phyloP scores from a whole-genome alignment of 2,329 filamentous ascomycete genomes.

The Ascochyta clinopodiicola region DNA sequence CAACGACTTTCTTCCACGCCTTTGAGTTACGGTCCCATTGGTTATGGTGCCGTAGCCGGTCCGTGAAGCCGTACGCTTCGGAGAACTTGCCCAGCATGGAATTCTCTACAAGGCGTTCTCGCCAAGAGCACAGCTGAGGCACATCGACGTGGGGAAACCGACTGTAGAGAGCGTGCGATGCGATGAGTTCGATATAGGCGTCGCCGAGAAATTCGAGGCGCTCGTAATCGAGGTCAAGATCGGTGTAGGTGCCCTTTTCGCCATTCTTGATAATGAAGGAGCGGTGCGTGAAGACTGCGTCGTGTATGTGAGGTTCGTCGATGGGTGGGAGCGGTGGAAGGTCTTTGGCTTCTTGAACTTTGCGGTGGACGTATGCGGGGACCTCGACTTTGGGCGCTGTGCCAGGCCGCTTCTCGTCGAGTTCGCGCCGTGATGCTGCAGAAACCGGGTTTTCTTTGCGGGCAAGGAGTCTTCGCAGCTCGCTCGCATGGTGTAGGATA shows the following conservation, averaged over 20 bases:
- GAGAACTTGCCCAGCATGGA: conserved; percentile 75
- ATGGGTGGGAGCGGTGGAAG: conserved; percentile 69
- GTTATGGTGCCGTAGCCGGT: conserved; percentile 62
- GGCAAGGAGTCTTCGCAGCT: conserved; percentile 36
- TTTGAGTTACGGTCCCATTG: conserved; percentile 38
- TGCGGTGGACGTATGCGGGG: conserved; percentile 37
- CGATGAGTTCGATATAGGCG: conserved; percentile 79
- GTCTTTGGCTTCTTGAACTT: conserved; percentile 38
- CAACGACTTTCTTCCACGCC: conserved; percentile 71
- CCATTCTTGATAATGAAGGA: conserved; percentile 32
- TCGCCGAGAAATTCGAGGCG: conserved; percentile 89
- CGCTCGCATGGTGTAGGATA: conserved; percentile 37
- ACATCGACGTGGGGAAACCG: conserved; percentile 70
- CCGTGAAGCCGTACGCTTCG: conserved; percentile 72
- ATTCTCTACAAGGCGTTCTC: conserved; percentile 83
- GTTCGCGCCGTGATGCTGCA: conserved; percentile 59
- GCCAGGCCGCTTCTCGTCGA: conserved; percentile 39
- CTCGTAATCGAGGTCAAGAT: conserved; percentile 67
- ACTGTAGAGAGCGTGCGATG: conserved; percentile 76
- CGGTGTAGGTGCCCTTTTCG: conserved; percentile 23
- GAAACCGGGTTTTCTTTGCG: conserved; percentile 45
- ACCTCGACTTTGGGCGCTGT: conserved; percentile 26
- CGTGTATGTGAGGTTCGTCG: conserved; percentile 64
- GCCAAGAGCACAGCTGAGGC: conserved; percentile 75
- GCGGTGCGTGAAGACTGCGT: conserved; percentile 70